phyloP scores from a whole-genome alignment of 2,329 filamentous ascomycete genomes.

The Aspergillus sp. region DNA sequence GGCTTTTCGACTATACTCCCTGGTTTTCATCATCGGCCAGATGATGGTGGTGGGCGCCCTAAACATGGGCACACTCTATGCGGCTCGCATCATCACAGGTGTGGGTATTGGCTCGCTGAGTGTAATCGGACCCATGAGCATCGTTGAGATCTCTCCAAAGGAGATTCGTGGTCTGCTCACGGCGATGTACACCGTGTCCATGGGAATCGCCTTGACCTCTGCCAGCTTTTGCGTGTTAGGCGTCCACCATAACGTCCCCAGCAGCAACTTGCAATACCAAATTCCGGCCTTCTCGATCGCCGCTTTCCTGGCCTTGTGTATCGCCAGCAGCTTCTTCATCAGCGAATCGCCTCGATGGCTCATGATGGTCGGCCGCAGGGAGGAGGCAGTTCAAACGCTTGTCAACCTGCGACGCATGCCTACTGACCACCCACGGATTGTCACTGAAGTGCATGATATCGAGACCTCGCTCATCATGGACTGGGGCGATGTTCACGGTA shows the following conservation, averaged over 20 bases:
- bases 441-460: background rate
- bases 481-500: background rate
- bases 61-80: constrained; percentile 30
- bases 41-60: constrained; percentile 33
- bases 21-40: constrained; percentile 22
- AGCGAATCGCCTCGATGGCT: background rate
- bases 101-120: constrained; percentile 54
- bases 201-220: background rate
- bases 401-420: background rate
- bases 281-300: background rate
- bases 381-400: background rate
- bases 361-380: background rate
- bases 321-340: background rate
- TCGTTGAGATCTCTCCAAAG: constrained; percentile 78
- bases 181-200: constrained; percentile 4
- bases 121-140: constrained; percentile 85
- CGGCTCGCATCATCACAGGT: constrained; percentile 33
- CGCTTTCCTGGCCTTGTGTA: background rate
- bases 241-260: background rate
- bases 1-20: background rate
- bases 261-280: background rate
- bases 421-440: background rate
- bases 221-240: background rate
- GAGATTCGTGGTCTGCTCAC: constrained; percentile 63
- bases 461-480: background rate